These are phyloP conservation scores for Thelonectria rubi DNA, from an alignment of 2,329 filamentous ascomycete species.

Conservation along the genomic window DNA sequence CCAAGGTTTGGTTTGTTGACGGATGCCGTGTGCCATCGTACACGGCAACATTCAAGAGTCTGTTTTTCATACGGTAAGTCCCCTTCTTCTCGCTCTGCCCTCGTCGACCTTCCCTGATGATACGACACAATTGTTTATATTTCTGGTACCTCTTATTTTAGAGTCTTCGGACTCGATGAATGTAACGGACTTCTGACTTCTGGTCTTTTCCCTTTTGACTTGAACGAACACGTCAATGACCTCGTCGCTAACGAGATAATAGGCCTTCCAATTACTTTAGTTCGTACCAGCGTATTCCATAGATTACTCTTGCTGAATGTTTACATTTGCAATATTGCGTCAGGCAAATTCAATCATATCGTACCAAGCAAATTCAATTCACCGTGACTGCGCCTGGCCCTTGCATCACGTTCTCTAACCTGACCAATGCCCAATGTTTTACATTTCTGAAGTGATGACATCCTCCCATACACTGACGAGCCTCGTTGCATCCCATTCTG, in stretches of 20 bases:
- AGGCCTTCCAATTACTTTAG: constrained; percentile 8
- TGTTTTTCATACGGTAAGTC: constrained; percentile 47
- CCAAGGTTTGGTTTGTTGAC: constrained; percentile 20
- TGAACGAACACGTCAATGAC: constrained; percentile 10
- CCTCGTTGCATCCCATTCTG: constrained; percentile 32
- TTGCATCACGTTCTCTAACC: constrained; percentile 19
- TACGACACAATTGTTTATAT: constrained; percentile 67
- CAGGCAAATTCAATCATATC: neutral
- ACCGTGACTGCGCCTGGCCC: constrained; percentile 17
- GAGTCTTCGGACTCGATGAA: constrained; percentile 76
- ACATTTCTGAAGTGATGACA: constrained; percentile 40
- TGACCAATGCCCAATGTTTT: constrained; percentile 39
- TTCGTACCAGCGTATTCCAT: neutral
- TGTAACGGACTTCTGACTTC: constrained; percentile 84
- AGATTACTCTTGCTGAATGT: neutral
- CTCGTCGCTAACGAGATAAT: constrained; percentile 32
- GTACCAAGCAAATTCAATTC: constrained; percentile 14
- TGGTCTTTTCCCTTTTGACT: constrained; percentile 28
- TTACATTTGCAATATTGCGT: neutral
- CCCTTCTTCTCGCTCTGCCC: constrained; percentile 11
- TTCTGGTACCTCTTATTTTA: constrained; percentile 99
- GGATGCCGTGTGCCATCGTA: constrained; percentile 1
- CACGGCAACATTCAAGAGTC: neutral
- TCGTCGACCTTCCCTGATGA: constrained; percentile 71
- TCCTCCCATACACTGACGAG: constrained; percentile 29